These are phyloP conservation scores for Isabelozyma rhagii DNA, from an alignment of 805 yeast species.

Conservation along the genomic window DNA sequence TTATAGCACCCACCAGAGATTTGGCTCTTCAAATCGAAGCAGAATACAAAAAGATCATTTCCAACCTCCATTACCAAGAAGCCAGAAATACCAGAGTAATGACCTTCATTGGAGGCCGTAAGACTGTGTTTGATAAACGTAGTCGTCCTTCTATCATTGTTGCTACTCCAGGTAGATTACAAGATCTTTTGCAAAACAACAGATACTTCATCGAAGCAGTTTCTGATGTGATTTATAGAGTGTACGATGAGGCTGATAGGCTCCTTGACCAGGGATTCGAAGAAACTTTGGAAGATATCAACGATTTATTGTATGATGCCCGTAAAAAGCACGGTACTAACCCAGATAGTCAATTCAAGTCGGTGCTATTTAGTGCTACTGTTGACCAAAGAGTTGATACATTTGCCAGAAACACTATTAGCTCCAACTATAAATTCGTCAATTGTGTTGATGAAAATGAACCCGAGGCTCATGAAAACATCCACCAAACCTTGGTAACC, in stretches of 20 bases:
- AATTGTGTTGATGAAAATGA: constrained; percentile 75
- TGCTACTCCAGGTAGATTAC: constrained; percentile 87
- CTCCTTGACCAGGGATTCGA: constrained; percentile 79
- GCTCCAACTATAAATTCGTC: constrained; percentile 52
- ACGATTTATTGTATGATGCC: constrained; percentile 42
- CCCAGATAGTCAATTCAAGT: constrained; percentile 45
- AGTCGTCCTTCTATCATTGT: constrained; percentile 62
- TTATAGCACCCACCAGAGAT: constrained; percentile 89
- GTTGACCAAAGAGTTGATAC: constrained; percentile 63
- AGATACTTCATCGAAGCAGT: constrained; percentile 44
- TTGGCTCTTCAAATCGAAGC: constrained; percentile 77
- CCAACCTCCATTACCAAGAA: constrained; percentile 14
- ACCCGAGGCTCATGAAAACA: constrained; percentile 73
- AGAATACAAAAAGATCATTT: constrained; percentile 51
- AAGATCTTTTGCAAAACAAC: constrained; percentile 54
- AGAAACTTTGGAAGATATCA: constrained; percentile 58
- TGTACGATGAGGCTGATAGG: constrained; percentile 91
- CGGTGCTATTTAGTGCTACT: constrained; percentile 86
- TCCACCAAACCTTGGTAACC: constrained; percentile 61
- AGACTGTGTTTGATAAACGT: constrained; percentile 26
- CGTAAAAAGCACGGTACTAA: constrained; percentile 14
- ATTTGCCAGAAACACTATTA: constrained; percentile 61
- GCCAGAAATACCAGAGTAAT: constrained; percentile 11
- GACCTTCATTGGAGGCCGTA: constrained; percentile 68
- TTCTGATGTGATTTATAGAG: constrained; percentile 54